These are phyloP conservation scores for Candida labiduridarum DNA, from an alignment of 1,139 yeast genomes.

Conservation along the genomic window DNA sequence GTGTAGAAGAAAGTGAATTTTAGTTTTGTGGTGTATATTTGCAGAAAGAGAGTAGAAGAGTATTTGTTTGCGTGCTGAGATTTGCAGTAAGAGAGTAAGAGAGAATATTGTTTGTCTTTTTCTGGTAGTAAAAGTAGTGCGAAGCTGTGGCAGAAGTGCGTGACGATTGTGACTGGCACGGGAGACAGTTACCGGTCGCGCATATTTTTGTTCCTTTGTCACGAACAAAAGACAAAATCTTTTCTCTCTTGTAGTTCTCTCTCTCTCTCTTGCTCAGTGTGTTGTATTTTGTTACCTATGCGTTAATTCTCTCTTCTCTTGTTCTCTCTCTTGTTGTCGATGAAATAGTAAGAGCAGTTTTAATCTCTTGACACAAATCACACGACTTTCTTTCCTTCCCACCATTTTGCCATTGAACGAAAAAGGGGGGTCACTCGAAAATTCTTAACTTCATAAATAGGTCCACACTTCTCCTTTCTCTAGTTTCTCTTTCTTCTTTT, in stretches of 20 bases:
- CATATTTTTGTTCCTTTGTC: constrained; percentile 2
- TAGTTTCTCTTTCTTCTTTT: background rate
- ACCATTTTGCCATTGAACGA: too few relatives aligned
- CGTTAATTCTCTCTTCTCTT: background rate
- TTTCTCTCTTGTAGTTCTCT: background rate
- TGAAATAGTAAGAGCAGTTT: background rate
- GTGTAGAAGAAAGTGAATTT: too few relatives aligned
- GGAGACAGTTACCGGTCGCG: background rate
- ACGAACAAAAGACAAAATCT: constrained; percentile 4
- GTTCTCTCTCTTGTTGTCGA: background rate
- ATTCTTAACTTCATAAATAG: constrained; percentile 1
- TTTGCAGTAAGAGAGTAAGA: background rate
- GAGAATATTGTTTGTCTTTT: background rate
- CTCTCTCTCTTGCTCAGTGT: background rate
- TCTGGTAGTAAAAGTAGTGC: background rate
- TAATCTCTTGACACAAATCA: background rate
- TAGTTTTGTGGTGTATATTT: too few relatives aligned
- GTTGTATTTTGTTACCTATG: background rate
- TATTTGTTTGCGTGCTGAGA: background rate
- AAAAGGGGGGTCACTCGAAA: background rate
- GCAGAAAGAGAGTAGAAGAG: background rate
- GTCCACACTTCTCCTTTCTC: background rate
- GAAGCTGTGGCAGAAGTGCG: background rate
- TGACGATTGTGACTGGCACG: background rate
- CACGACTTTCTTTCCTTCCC: background rate